Percentiles rank a stretch among this genome's conserved stretches.
Evolutionary conservation across 1,284 basidiomycete genomes (phyloP).

Genomic region (Sporisorium iseilematis-ciliati): DNA sequence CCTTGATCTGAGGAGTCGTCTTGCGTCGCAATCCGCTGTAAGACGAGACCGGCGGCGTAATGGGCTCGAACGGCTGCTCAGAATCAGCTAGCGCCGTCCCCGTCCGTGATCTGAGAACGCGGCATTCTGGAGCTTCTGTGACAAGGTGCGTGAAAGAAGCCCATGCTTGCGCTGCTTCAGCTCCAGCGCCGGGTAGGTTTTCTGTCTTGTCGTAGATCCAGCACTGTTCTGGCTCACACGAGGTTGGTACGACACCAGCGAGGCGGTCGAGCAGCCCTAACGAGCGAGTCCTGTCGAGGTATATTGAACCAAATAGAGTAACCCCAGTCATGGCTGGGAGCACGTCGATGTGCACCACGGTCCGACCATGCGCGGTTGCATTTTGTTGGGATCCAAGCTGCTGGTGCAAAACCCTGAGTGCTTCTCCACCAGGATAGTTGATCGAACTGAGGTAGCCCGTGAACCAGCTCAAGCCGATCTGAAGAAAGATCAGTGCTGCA

Average conservation of each 20-base stretch:
- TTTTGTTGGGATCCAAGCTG: conserved; percentile 8
- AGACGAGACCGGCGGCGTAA: conserved; percentile 15
- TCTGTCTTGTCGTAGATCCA: conserved; percentile 67
- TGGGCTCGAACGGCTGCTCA: conserved; percentile 37
- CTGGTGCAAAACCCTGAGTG: conserved; percentile 77
- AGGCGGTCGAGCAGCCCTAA: conserved; percentile 6
- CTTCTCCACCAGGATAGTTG: conserved; percentile 92
- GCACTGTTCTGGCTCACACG: conserved; percentile 4
- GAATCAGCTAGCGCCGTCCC: conserved; percentile 8
- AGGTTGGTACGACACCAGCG: conserved; percentile 8
- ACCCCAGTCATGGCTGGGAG: conserved; percentile 90
- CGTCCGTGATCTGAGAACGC: conserved; percentile 10
- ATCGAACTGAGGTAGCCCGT: conserved; percentile 75
- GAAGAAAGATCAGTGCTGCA: conserved; percentile 16
- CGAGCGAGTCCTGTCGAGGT: conserved; percentile 62
- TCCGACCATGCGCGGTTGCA: not conserved
- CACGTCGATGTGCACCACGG: conserved; percentile 77
- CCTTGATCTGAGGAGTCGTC: conserved; percentile 13
- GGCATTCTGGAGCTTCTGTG: conserved; percentile 38
- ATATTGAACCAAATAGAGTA: conserved; percentile 84
- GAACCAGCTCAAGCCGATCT: conserved; percentile 40
- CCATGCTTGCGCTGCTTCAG: conserved; percentile 20
- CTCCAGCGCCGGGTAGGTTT: conserved; percentile 25
- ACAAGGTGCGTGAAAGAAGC: conserved; percentile 48
- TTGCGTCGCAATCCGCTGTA: conserved; percentile 37